phyloP scores from a whole-genome alignment of 495 filamentous ascomycete genomes.

The Arthonia radiata region DNA sequence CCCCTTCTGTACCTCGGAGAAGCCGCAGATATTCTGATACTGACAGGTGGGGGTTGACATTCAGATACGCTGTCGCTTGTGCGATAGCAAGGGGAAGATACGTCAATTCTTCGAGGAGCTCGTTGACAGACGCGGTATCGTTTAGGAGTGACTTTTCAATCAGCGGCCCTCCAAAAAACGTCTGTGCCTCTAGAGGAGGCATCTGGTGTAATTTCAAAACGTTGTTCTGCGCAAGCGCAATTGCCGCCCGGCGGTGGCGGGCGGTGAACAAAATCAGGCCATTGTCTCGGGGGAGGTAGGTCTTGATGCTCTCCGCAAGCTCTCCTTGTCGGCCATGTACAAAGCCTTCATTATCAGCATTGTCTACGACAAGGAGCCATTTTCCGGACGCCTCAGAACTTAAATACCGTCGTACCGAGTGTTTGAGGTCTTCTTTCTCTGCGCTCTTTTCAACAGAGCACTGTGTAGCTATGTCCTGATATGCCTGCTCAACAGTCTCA shows the following conservation, averaged over 20 bases:
- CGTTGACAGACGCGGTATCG: conserved; percentile 2
- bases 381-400: conserved; percentile 3
- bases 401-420: conserved; percentile 3
- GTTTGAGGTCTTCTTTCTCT: conserved; percentile 4
- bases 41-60: conserved; percentile 5
- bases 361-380: conserved; percentile 8
- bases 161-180: too few relatives aligned
- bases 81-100: conserved; percentile 11
- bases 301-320: conserved; percentile 4
- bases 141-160: conserved; percentile 5
- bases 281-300: conserved; percentile 7
- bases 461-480: conserved; percentile 2
- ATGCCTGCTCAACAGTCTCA: conserved; percentile 7
- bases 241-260: conserved; percentile 5
- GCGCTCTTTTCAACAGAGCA: too few relatives aligned
- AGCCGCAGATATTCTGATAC: conserved; percentile 8
- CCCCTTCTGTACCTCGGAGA: conserved; percentile 7
- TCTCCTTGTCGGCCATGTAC: conserved; percentile 4
- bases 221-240: conserved; percentile 5
- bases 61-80: conserved; percentile 11
- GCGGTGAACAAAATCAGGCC: conserved; percentile 10
- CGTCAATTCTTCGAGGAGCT: conserved; percentile 7
- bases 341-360: conserved; percentile 9
- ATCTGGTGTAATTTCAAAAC: conserved; percentile 7
- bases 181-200: conserved; percentile 5